These are phyloP conservation scores for Zoysia matrella DNA, from an alignment of 202 grass and related monocot genomes.

Conservation along the genomic window DNA sequence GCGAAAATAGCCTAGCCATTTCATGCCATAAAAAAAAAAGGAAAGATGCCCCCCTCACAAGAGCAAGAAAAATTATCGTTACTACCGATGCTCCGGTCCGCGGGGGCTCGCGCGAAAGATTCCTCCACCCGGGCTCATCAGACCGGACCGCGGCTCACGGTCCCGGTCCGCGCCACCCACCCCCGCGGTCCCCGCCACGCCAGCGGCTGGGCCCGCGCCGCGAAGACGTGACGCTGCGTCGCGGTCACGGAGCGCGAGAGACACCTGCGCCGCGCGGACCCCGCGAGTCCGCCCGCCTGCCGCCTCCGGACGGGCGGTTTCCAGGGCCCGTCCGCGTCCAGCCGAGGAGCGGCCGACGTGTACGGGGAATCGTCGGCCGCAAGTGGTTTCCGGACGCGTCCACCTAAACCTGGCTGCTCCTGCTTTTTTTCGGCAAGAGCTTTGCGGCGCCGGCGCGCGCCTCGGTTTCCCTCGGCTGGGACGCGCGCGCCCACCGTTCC, in stretches of 20 bases:
- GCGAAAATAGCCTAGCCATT: not conserved
- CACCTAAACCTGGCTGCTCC: conserved; percentile 13
- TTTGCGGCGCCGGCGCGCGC: not conserved
- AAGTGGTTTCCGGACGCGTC: conserved; percentile 9
- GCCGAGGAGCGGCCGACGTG: not conserved
- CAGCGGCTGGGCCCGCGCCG: not conserved
- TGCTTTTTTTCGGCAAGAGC: not conserved
- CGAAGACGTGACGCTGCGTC: conserved; percentile 16
- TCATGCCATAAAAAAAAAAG: not conserved
- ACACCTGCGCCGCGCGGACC: no score
- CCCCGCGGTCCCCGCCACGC: not conserved
- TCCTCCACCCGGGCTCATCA: not conserved
- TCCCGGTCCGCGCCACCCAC: not conserved
- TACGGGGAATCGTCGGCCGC: conserved; percentile 28
- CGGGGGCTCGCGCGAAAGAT: not conserved
- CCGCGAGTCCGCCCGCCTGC: no score
- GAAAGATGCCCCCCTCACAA: no score
- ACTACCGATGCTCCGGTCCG: not conserved
- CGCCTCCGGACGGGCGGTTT: not conserved
- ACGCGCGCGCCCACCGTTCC: conserved; percentile 31
- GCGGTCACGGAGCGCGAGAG: not conserved
- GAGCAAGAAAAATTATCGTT: not conserved
- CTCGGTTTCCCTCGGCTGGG: not conserved
- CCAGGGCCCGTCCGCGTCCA: no score
- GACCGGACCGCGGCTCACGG: not conserved